Percentiles rank a stretch among this genome's conserved stretches.
phyloP scores from a whole-genome alignment of 495 filamentous ascomycete genomes.

The Letharia columbiana region DNA sequence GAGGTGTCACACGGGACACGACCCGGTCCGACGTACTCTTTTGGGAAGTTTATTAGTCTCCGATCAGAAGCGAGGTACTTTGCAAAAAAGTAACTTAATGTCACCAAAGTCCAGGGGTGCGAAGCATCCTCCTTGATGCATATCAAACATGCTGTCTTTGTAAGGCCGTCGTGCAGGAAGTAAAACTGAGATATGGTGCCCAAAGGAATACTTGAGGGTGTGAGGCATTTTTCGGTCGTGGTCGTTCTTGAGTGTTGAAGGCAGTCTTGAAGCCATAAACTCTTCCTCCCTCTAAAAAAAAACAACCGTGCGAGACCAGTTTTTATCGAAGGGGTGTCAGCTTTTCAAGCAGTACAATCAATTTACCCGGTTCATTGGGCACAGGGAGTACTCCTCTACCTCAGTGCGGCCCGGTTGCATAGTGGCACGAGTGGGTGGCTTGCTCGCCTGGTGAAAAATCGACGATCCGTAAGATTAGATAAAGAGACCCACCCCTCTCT shows the following conservation, averaged over 20 bases:
- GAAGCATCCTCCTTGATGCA: neutral
- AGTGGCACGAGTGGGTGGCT: neutral
- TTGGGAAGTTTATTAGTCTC: neutral
- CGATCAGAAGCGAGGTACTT: neutral
- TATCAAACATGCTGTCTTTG: neutral
- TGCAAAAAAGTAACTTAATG: neutral
- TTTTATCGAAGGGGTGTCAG: neutral
- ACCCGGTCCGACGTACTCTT: neutral
- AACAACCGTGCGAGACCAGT: neutral
- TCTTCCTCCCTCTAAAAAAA: neutral
- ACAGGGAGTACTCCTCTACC: neutral
- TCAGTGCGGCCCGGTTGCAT: neutral
- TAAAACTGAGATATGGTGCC: neutral
- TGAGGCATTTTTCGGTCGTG: neutral
- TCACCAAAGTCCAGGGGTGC: neutral
- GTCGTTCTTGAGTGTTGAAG: neutral
- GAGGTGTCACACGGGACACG: neutral
- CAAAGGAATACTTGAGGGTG: neutral
- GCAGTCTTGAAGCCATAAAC: neutral
- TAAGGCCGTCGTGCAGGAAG: neutral
- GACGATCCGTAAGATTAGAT: conserved; percentile 3
- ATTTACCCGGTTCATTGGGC: neutral
- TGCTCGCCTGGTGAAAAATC: neutral
- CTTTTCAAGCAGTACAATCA: neutral
- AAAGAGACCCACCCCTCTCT: neutral